These are phyloP conservation scores for Ophiostoma quercus DNA, from an alignment of 2,329 filamentous ascomycete species.

Conservation along the genomic window DNA sequence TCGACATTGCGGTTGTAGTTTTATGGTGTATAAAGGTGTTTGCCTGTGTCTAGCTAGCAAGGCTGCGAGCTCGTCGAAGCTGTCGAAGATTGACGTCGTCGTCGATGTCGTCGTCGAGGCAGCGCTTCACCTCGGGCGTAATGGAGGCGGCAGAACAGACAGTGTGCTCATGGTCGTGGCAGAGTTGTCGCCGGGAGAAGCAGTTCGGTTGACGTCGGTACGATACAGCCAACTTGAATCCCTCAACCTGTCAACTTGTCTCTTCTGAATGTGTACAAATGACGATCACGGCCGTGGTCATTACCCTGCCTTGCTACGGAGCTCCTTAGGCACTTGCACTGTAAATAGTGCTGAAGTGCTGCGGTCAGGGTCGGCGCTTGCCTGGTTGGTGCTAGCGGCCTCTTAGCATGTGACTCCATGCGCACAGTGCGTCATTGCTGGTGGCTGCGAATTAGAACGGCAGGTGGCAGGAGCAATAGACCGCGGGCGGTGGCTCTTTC, in stretches of 20 bases:
- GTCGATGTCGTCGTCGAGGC: neutral
- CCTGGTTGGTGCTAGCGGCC: neutral
- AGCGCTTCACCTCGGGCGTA: slow-evolving; percentile 8
- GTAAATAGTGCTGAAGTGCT: neutral
- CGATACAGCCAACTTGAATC: neutral
- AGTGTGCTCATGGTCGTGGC: neutral
- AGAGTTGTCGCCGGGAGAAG: neutral
- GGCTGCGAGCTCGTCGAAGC: neutral
- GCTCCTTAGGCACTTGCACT: neutral
- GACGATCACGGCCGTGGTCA: neutral
- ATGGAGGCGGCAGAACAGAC: neutral
- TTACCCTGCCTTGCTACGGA: neutral
- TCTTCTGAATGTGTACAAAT: neutral
- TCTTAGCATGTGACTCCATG: slow-evolving; percentile 11
- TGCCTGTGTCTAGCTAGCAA: neutral
- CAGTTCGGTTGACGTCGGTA: neutral
- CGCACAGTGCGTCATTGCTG: slow-evolving; percentile 10
- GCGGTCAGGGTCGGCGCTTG: neutral
- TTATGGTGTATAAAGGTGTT: neutral
- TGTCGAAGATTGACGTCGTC: neutral
- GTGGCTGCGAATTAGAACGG: neutral
- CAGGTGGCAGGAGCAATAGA: neutral
- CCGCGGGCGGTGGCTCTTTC: neutral
- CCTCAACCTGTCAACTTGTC: neutral
- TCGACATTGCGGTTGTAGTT: slow-evolving; percentile 14